Base-by-base conservation (phyloP, 495 filamentous ascomycete species). In the Hypomontagnella submonticulosa region DNA sequence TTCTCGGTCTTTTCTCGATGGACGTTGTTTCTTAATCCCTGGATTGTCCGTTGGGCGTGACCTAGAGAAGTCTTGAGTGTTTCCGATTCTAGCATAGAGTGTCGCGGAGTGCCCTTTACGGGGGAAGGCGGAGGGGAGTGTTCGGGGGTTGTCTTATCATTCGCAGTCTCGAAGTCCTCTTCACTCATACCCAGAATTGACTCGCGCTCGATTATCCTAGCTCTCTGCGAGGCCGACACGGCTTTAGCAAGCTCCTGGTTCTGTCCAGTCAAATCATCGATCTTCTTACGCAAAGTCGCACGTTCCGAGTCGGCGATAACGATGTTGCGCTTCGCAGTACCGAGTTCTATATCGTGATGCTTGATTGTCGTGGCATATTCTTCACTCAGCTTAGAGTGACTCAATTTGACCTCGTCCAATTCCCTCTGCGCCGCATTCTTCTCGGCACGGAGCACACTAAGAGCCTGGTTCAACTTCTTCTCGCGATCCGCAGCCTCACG, bases 1-100 rank as follows among this genome's bases (percentile, higher is more conserved):
- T 97, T 99, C 75, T 99, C 95, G 0, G 94, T 96, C 84, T 97
- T 99, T 77, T 99, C 95, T 20, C 95, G 89, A 73, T 97, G 92
- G 50, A 98, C 90, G 66, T 92, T 97, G 75, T 88, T 90, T 79
- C 96, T 92, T 33, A 98, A 83, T 59, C 92, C 94, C 72, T 97
- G 92, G 52, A 99, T 97, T 84, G 96, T 96, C 44, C 92, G 86
- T 71, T 98, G 94, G 34, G 95, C 95, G 77, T 98, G 95, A 57
- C 93, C 89, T 30, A 97, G 81, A 15, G 92, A 97, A 47, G 92
- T 96, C 78, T 92, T 94, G 52, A 98, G 76, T 2, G 95, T 99
- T 77, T 99, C 95, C 0, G 93, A 90, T 74, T 99, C 96, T 2
- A 99, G 82, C 70, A 89, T 87, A 30, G 90, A 89, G 75, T 98